These are phyloP conservation scores for Suhomyces taliae DNA, from an alignment of 1,139 yeast genomes.

Conservation along the genomic window DNA sequence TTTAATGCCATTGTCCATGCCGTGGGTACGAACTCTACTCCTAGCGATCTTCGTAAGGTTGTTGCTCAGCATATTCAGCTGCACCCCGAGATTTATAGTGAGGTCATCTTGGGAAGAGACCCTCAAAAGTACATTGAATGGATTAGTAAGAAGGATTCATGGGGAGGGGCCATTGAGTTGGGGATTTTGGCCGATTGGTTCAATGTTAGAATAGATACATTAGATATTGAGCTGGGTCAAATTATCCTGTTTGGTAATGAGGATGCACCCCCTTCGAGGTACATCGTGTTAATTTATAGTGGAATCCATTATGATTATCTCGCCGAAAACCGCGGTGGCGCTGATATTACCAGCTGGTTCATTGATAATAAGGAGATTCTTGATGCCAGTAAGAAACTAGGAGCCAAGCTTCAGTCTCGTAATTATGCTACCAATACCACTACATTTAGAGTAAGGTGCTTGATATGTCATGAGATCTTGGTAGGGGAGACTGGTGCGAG, in stretches of 20 bases:
- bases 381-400: slow-evolving; percentile 41
- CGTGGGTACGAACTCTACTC: slow-evolving; percentile 33
- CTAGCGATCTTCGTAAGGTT: slow-evolving; percentile 44
- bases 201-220: slow-evolving; percentile 54
- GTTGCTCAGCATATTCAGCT: slow-evolving; percentile 46
- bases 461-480: slow-evolving; percentile 52
- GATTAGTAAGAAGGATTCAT: slow-evolving; percentile 61
- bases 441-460: slow-evolving; percentile 58
- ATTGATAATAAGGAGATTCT: slow-evolving; percentile 24
- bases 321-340: slow-evolving; percentile 26
- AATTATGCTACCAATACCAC: slow-evolving; percentile 72
- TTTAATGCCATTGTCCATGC: slow-evolving; percentile 69
- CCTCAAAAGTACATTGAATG: slow-evolving; percentile 55
- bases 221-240: slow-evolving; percentile 68
- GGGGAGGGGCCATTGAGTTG: slow-evolving; percentile 89
- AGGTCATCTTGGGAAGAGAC: slow-evolving; percentile 59
- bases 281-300: slow-evolving; percentile 58
- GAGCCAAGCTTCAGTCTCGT: slow-evolving; percentile 45
- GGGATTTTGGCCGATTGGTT: slow-evolving; percentile 61
- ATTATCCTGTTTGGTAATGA: slow-evolving; percentile 54
- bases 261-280: slow-evolving; percentile 34
- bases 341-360: slow-evolving; percentile 27
- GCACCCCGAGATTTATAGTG: slow-evolving; percentile 50
- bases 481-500: slow-evolving; percentile 70
- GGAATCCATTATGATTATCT: slow-evolving; percentile 76